A percentile compares a stretch with the other conserved stretches of the same genome.
These are phyloP conservation scores for Puccinia coronata DNA, from an alignment of 1,284 basidiomycete species.

Conservation along the genomic window DNA sequence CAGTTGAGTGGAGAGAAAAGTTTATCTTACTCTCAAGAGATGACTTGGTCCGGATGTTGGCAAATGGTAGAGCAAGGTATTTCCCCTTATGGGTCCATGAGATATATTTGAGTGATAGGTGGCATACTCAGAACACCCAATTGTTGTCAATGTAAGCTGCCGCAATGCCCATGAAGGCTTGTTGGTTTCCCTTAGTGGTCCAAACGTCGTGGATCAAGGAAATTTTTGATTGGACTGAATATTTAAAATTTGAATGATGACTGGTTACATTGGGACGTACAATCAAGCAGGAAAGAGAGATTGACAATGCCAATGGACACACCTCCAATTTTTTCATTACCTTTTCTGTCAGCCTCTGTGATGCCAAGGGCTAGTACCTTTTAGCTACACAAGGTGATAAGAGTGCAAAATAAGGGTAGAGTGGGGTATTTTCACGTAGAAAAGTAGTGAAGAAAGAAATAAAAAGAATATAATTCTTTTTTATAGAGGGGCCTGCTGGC, in stretches of 20 bases:
- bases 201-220: conserved; percentile 17
- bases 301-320: background rate
- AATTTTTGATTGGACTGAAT: too few relatives aligned
- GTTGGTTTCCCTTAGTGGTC: conserved; percentile 3
- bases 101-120: background rate
- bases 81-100: conserved; percentile 6
- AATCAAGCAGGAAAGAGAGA: background rate
- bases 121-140: background rate
- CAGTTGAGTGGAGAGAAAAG: too few relatives aligned
- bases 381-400: too few relatives aligned
- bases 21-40: conserved; percentile 6
- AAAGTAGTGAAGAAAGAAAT: too few relatives aligned
- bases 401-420: too few relatives aligned
- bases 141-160: background rate
- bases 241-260: too few relatives aligned
- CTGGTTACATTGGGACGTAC: background rate
- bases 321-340: too few relatives aligned
- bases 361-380: too few relatives aligned
- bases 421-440: too few relatives aligned
- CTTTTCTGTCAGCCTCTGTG: too few relatives aligned
- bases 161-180: background rate
- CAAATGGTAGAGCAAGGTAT: conserved; percentile 19
- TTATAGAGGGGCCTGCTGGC: too few relatives aligned
- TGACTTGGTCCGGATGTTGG: background rate
- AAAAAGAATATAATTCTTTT: too few relatives aligned